phyloP scores from a whole-genome alignment of 208 protist genomes.

The Balamuthia mandrillaris region DNA sequence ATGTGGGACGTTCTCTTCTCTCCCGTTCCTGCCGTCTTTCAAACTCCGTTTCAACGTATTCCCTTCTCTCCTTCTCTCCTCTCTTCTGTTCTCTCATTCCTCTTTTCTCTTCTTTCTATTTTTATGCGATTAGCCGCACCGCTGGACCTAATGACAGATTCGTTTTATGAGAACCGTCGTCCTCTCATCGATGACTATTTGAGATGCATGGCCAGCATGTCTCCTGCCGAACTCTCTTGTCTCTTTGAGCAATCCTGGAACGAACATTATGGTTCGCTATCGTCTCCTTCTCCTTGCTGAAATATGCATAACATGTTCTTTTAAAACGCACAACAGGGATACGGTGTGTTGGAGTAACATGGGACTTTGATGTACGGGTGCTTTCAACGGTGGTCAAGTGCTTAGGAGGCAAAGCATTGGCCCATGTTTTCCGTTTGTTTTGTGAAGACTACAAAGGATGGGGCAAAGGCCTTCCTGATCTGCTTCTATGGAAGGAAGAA shows the following conservation, averaged over 20 bases:
- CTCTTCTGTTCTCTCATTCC: neutral
- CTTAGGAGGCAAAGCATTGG: neutral
- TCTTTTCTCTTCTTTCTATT: neutral
- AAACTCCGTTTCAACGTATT: constrained; percentile 4
- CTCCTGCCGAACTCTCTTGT: too few relatives aligned
- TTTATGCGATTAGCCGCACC: neutral
- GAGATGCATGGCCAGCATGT: neutral
- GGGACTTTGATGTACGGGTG: neutral
- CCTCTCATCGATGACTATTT: neutral
- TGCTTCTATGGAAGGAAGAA: constrained; percentile 4
- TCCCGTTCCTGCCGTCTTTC: neutral
- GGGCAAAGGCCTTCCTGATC: constrained; percentile 3
- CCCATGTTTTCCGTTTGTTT: neutral
- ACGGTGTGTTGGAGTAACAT: neutral
- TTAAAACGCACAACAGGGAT: neutral
- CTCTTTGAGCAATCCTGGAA: neutral
- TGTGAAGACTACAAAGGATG: constrained; percentile 13
- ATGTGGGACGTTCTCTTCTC: constrained; percentile 27
- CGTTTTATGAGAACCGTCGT: neutral
- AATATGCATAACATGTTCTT: neutral
- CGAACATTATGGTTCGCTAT: neutral
- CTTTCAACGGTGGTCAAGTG: neutral
- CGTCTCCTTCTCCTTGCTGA: neutral
- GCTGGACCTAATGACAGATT: neutral
- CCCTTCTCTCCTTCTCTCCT: neutral